A percentile compares a stretch with the other conserved stretches of the same genome.
These are phyloP conservation scores for Crucihimalaya himalaica DNA, from an alignment of 345 rosid genomes.

Conservation along the genomic window DNA sequence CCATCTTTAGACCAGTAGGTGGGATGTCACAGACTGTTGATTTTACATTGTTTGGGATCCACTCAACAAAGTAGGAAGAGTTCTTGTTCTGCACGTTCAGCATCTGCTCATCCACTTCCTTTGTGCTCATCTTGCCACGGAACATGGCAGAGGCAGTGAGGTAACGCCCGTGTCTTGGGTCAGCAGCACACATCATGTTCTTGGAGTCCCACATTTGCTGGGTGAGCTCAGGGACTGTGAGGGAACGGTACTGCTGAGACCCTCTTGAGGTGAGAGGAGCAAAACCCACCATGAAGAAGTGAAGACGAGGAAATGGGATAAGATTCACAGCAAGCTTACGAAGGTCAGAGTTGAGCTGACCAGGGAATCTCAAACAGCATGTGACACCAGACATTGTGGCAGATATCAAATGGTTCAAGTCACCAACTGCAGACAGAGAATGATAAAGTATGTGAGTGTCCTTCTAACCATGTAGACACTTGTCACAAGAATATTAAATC, in stretches of 20 bases:
- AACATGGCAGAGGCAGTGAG: conserved; percentile 90
- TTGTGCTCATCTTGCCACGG: conserved; percentile 92
- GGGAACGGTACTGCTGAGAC: conserved; percentile 78
- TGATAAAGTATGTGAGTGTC: background rate
- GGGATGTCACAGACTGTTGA: conserved; percentile 82
- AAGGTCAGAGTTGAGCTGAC: conserved; percentile 82
- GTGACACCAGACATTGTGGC: conserved; percentile 88
- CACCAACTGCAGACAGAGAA: conserved; percentile 55
- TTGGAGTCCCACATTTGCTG: conserved; percentile 89
- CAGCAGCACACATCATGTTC: conserved; percentile 91
- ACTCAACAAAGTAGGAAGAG: conserved; percentile 80
- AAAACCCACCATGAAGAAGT: conserved; percentile 88
- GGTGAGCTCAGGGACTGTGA: conserved; percentile 81
- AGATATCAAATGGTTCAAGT: conserved; percentile 80
- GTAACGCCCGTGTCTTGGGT: conserved; percentile 84
- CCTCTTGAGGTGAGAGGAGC: conserved; percentile 80
- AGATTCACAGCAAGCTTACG: conserved; percentile 78
- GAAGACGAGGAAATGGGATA: conserved; percentile 78
- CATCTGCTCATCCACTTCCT: conserved; percentile 92
- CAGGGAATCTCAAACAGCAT: conserved; percentile 86
- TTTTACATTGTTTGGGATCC: conserved; percentile 60
- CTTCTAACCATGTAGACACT: background rate
- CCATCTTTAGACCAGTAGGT: conserved; percentile 70
- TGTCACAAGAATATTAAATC: background rate
- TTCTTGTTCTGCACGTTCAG: conserved; percentile 92